A percentile compares a stretch with the other conserved stretches of the same genome.
These are phyloP conservation scores for Discostella stelligera DNA, from an alignment of 352 stramenopile species.

Conservation along the genomic window DNA sequence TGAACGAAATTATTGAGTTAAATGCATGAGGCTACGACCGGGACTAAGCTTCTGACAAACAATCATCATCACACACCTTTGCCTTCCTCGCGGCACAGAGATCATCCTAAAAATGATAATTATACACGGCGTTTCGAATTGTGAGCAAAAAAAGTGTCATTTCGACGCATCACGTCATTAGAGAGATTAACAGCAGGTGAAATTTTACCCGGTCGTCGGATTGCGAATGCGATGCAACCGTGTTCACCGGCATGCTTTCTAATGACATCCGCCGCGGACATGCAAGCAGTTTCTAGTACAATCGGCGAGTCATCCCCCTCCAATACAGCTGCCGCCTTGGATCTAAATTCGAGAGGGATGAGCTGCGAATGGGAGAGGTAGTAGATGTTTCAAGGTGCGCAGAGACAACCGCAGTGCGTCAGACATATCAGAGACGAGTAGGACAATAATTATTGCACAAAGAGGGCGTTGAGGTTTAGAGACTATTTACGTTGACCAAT, in stretches of 20 bases:
- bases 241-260: conserved; percentile 35
- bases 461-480: not conserved
- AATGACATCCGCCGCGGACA: conserved; percentile 35
- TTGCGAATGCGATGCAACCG: conserved; percentile 50
- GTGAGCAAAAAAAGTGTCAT: not conserved
- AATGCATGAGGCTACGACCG: too few species aligned
- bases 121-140: not conserved
- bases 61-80: conserved; percentile 14
- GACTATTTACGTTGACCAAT: not conserved
- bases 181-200: not conserved
- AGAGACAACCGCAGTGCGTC: too few species aligned
- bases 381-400: too few species aligned
- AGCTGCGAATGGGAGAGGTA: conserved; percentile 21
- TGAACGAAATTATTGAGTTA: not conserved
- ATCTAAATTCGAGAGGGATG: conserved; percentile 45
- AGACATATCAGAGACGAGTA: not conserved
- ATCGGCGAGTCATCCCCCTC: conserved; percentile 22
- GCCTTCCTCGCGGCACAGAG: conserved; percentile 55
- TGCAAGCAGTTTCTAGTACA: conserved; percentile 30
- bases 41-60: not conserved
- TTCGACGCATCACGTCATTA: not conserved
- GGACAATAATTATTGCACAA: not conserved
- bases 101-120: conserved; percentile 34
- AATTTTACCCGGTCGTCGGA: conserved; percentile 43
- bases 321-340: conserved; percentile 24